Evolutionary conservation across 2,329 filamentous ascomycete species (phyloP).

Genomic region (Calonectria pauciramosa): DNA sequence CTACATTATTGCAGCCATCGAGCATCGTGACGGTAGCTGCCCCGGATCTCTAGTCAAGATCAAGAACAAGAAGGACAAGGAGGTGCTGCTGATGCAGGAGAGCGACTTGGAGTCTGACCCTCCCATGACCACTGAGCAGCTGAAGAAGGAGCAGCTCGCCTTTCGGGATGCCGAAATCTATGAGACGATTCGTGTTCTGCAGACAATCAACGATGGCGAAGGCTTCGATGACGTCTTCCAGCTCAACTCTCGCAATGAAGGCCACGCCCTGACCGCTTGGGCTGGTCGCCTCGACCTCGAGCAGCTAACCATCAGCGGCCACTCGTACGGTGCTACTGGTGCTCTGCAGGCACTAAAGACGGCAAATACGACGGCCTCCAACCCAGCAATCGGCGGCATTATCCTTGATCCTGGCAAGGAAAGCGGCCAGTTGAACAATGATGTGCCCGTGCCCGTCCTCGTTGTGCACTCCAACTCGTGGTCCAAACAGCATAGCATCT

Average conservation of each 20-base stretch:
- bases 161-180: slow-evolving; percentile 66
- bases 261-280: slow-evolving; percentile 63
- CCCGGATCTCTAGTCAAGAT: slow-evolving; percentile 59
- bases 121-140: slow-evolving; percentile 51
- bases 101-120: slow-evolving; percentile 50
- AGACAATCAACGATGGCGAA: slow-evolving; percentile 55
- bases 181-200: slow-evolving; percentile 58
- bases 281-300: slow-evolving; percentile 65
- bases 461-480: slow-evolving; percentile 76
- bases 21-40: slow-evolving; percentile 66
- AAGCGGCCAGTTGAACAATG: slow-evolving; percentile 71
- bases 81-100: slow-evolving; percentile 52
- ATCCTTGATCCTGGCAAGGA: slow-evolving; percentile 76
- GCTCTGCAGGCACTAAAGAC: slow-evolving; percentile 71
- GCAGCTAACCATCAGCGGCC: slow-evolving; percentile 70
- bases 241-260: slow-evolving; percentile 63
- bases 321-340: slow-evolving; percentile 76
- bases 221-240: slow-evolving; percentile 51
- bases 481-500: slow-evolving; percentile 68
- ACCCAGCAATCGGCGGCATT: slow-evolving; percentile 67
- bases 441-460: slow-evolving; percentile 70
- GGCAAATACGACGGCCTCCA: slow-evolving; percentile 50
- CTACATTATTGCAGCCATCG: slow-evolving; percentile 62
- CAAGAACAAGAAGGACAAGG: slow-evolving; percentile 46
- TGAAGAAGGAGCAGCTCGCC: slow-evolving; percentile 62